Percentiles rank a stretch among this genome's conserved stretches.
Conservation (phyloP, 164 flowering plant genomes). For the Platanus orientalis region DNA sequence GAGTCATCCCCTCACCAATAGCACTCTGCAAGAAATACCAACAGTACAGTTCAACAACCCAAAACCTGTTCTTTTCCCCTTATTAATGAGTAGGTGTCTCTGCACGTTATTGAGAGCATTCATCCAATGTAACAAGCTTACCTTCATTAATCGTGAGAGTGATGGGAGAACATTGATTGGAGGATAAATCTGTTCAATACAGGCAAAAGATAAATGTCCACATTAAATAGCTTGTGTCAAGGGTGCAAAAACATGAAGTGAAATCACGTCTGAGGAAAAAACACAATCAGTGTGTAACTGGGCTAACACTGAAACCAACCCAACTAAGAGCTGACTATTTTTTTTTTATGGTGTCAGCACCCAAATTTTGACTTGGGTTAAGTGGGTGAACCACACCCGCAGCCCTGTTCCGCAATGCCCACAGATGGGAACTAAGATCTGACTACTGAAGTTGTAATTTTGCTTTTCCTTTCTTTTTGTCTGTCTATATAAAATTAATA, state of each 20-base stretch:
- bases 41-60: background rate
- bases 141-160: slow-evolving; percentile 98
- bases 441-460: no score
- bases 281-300: background rate
- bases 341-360: no score
- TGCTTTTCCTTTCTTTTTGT: background rate
- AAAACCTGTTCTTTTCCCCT: background rate
- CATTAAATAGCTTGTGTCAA: background rate
- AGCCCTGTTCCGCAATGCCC: no score
- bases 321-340: background rate
- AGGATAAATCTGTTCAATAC: slow-evolving; percentile 73
- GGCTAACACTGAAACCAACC: background rate
- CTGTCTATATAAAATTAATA: no score
- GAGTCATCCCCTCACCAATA: slow-evolving; percentile 97
- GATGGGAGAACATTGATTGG: slow-evolving; percentile 99
- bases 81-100: background rate
- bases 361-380: no score
- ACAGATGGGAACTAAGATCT: background rate
- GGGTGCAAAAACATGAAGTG: background rate
- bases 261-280: background rate
- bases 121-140: slow-evolving; percentile 17
- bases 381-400: no score
- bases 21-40: slow-evolving; percentile 67
- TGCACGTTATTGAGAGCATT: background rate
- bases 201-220: background rate